Evolutionary conservation across 2,329 filamentous ascomycete genomes (phyloP).

Genomic region (Calonectria leucothoes): DNA sequence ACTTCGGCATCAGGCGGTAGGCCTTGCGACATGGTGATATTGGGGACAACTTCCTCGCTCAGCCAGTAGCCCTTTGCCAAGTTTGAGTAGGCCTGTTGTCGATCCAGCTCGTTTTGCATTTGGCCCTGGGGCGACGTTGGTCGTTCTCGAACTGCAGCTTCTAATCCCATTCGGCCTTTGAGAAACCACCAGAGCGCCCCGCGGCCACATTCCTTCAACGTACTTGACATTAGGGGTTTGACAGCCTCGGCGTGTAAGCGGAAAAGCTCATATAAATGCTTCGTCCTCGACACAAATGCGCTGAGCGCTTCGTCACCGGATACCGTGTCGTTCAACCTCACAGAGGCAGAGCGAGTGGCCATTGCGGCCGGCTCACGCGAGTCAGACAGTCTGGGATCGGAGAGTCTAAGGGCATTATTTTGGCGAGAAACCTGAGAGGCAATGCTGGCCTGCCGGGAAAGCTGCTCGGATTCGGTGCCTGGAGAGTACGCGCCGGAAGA

Average conservation of each 20-base stretch:
- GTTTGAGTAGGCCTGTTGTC: slow-evolving; percentile 86
- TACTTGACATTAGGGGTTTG: slow-evolving; percentile 72
- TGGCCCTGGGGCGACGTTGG: slow-evolving; percentile 63
- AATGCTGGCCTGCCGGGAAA: slow-evolving; percentile 37
- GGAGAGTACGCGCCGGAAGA: slow-evolving; percentile 44
- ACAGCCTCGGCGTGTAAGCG: slow-evolving; percentile 80
- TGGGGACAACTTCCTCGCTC: slow-evolving; percentile 64
- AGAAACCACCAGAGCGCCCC: slow-evolving; percentile 92
- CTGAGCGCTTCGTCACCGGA: slow-evolving; percentile 74
- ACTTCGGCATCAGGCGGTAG: slow-evolving; percentile 58
- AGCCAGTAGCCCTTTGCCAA: slow-evolving; percentile 90
- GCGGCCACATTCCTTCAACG: slow-evolving; percentile 75
- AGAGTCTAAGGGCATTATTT: slow-evolving; percentile 39
- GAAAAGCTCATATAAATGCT: slow-evolving; percentile 81
- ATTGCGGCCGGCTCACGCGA: slow-evolving; percentile 38
- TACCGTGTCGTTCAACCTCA: slow-evolving; percentile 58
- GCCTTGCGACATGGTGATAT: slow-evolving; percentile 58
- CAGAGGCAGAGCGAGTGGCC: slow-evolving; percentile 47
- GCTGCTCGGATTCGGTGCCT: slow-evolving; percentile 30
- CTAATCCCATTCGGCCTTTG: slow-evolving; percentile 80
- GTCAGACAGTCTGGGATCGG: slow-evolving; percentile 1
- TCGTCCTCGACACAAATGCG: slow-evolving; percentile 77
- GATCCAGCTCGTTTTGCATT: slow-evolving; percentile 64
- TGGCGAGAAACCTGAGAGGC: slow-evolving; percentile 34
- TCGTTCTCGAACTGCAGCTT: slow-evolving; percentile 75